Base-by-base conservation (phyloP, 1,284 basidiomycete genomes). In the Phylloboletellus chloephorus region DNA sequence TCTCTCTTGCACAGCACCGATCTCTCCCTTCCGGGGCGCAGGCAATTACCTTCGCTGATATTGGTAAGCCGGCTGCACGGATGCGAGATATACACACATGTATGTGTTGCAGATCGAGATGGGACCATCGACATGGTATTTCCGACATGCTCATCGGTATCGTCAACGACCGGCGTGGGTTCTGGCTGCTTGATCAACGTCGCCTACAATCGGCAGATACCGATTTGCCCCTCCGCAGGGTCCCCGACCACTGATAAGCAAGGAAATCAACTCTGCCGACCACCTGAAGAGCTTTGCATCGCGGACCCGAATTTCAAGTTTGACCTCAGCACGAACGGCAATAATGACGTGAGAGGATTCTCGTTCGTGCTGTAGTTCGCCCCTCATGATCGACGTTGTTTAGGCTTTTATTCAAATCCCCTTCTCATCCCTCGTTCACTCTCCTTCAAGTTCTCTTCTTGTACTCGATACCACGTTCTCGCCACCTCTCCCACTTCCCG, bases 121-220 rank as follows among this genome's bases (percentile, higher is more conserved):
- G 95, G 95, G 1, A 95, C 94, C 0, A 88, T 98, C 32, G 95
- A 98, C 61, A 81, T 98, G 71, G 74, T 98, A 35, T 94, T 98
- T 54, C 76, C 89, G 0, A 86, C 86, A 0, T 99, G 95, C 61
- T 67, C 75, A 1, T 75, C 72, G 2, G 76, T 83, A 11, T 89
- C 87, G 2, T 61, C 73, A 0, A 68, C 71, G 0, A 77, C 73
- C 0, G 88, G 88, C 0, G 64, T 86, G 1, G 91, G 90, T 4
- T 68, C 68, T 0, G 73, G 77, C 35, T 98, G 96, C 63, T 71
- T 67, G 34, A 76, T 99, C 62, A 93, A 96, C 57, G 86, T 98
- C 47, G 93, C 83, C 2, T 98, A 91, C 69, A 99, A 98, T 64
- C 73, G 84, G 46, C 95, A 99, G 60, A 76, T 93, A 10, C 81